Conservation (phyloP, 2,329 filamentous ascomycete genomes). For the Onygena corvina region DNA sequence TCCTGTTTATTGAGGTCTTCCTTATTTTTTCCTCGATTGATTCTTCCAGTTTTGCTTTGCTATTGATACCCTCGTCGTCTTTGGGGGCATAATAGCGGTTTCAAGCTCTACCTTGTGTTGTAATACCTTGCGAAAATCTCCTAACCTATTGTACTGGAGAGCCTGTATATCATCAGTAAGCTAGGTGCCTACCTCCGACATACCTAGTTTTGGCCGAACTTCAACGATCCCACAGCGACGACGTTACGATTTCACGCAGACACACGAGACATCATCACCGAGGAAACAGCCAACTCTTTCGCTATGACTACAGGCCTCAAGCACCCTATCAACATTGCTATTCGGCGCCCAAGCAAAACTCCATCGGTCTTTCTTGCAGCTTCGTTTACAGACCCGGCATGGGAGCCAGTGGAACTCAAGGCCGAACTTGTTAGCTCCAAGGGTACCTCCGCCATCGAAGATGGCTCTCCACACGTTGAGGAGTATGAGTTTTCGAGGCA, state of each 20-base stretch:
- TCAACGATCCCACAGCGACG: neutral
- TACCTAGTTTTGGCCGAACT: neutral
- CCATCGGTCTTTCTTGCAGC: conserved; percentile 21
- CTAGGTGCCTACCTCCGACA: too few relatives aligned
- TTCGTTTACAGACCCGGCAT: conserved; percentile 22
- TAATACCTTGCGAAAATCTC: neutral
- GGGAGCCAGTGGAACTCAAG: conserved; percentile 21
- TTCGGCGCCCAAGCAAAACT: conserved; percentile 20
- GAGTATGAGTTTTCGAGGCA: conserved; percentile 14
- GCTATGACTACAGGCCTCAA: conserved; percentile 1
- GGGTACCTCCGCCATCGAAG: conserved; percentile 7
- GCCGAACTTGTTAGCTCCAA: conserved; percentile 15
- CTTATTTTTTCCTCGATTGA: neutral
- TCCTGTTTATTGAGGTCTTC: neutral
- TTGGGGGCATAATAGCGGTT: neutral
- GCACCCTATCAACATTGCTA: conserved; percentile 20
- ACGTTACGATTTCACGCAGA: conserved; percentile 7
- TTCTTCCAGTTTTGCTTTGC: neutral
- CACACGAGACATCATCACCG: neutral
- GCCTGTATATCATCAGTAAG: neutral
- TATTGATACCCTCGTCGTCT: conserved; percentile 5
- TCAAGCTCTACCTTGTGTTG: neutral
- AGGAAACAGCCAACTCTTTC: conserved; percentile 2
- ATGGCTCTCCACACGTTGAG: conserved; percentile 12
- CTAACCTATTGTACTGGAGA: neutral